A percentile compares a stretch with the other conserved stretches of the same genome.
phyloP scores from a whole-genome alignment of 306 rosid species.

The Cucurbita moschata region DNA sequence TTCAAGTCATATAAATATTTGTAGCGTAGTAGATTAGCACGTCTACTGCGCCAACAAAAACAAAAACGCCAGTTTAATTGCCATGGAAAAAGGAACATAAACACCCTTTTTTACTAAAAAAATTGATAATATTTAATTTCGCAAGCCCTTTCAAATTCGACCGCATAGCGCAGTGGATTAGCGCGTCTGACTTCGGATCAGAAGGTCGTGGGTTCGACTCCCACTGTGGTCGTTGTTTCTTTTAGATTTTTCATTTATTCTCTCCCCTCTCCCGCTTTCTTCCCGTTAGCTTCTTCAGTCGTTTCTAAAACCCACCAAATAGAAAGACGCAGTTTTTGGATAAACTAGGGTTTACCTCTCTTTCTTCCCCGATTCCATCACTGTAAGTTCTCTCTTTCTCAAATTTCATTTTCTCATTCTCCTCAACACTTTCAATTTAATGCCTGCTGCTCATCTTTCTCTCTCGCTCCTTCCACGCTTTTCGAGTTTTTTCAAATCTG shows the following conservation, averaged over 20 bases:
- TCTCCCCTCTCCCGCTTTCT: neutral
- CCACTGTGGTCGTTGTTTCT: slow-evolving; percentile 5
- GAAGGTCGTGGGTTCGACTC: slow-evolving; percentile 19
- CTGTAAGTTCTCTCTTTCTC: neutral
- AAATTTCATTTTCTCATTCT: neutral
- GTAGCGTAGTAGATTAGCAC: too few relatives aligned
- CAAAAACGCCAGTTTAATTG: too few relatives aligned
- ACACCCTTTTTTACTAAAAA: too few relatives aligned
- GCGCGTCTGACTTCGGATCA: slow-evolving; percentile 18
- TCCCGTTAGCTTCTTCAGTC: neutral
- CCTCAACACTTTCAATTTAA: neutral
- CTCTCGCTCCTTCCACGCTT: neutral
- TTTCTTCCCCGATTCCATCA: neutral
- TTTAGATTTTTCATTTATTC: neutral
- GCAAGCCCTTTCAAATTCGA: neutral
- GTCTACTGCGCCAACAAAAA: too few relatives aligned
- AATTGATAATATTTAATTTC: too few relatives aligned
- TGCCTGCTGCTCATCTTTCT: neutral
- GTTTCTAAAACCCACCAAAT: neutral
- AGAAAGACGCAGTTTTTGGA: neutral
- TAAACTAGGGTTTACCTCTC: neutral
- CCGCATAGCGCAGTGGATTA: slow-evolving; percentile 18
- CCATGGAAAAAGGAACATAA: too few relatives aligned
- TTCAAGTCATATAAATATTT: too few relatives aligned
- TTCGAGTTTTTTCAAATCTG: neutral